A percentile compares a stretch with the other conserved stretches of the same genome.
phyloP scores from a whole-genome alignment of 306 rosid genomes.

The Acacia crassicarpa region DNA sequence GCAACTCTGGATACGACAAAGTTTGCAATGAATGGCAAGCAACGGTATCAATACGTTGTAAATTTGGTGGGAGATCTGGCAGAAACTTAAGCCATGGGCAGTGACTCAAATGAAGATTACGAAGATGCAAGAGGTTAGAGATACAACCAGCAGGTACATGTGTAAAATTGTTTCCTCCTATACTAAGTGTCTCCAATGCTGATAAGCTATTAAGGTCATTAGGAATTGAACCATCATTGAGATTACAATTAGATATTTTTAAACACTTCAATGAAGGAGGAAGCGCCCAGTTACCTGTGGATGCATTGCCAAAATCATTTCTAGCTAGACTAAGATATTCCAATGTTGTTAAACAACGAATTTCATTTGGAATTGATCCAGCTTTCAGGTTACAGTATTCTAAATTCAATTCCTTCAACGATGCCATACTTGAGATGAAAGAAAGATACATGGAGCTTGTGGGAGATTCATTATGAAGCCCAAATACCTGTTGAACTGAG shows the following conservation, averaged over 20 bases:
- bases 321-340: background rate
- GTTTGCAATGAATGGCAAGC: background rate
- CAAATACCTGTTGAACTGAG: background rate
- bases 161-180: background rate
- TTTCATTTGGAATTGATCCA: background rate
- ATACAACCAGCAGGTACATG: background rate
- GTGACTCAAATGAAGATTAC: background rate
- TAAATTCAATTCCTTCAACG: background rate
- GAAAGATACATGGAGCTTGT: background rate
- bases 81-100: background rate
- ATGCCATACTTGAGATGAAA: background rate
- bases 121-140: background rate
- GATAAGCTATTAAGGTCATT: background rate
- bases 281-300: background rate
- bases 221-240: background rate
- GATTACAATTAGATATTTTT: background rate
- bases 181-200: background rate
- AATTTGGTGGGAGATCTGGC: background rate
- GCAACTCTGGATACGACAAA: background rate
- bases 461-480: background rate
- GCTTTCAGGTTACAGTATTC: background rate
- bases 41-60: background rate
- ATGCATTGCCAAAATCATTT: background rate
- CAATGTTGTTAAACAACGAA: background rate
- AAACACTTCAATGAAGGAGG: background rate